Percentiles rank a stretch among this genome's conserved stretches.
These are phyloP conservation scores for Gossypium sturtianum DNA, from an alignment of 345 rosid species.

Conservation along the genomic window DNA sequence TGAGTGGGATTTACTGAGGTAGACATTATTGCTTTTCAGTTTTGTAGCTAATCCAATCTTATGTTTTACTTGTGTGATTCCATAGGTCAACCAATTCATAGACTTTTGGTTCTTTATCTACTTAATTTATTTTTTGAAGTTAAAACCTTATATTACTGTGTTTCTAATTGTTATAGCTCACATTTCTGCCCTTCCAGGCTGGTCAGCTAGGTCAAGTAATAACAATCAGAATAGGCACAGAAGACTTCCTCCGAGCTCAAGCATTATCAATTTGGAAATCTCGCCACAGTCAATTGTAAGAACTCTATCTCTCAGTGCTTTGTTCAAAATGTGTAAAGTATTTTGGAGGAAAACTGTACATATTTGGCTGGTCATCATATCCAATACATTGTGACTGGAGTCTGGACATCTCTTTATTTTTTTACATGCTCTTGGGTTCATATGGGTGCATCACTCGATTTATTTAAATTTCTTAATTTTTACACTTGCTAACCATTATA, in stretches of 20 bases:
- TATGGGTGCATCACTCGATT: neutral
- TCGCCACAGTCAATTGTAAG: conserved; percentile 33
- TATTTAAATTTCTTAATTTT: conserved; percentile 8
- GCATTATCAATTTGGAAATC: conserved; percentile 51
- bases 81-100: neutral
- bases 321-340: neutral
- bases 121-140: neutral
- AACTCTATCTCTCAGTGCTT: conserved; percentile 1
- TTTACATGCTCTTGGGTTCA: neutral
- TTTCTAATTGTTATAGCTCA: conserved; percentile 4
- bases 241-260: conserved; percentile 31
- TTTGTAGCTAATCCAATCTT: neutral
- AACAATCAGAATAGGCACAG: conserved; percentile 36
- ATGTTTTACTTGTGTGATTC: neutral
- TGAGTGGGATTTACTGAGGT: neutral
- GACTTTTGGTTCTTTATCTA: neutral
- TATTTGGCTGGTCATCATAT: neutral
- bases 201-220: conserved; percentile 22
- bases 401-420: neutral
- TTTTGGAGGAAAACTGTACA: neutral
- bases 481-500: neutral
- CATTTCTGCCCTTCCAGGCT: conserved; percentile 21
- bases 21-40: neutral
- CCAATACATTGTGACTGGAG: neutral
- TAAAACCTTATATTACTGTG: neutral